phyloP scores from a whole-genome alignment of 176 grass and related monocot species.

The Carex kokanica region DNA sequence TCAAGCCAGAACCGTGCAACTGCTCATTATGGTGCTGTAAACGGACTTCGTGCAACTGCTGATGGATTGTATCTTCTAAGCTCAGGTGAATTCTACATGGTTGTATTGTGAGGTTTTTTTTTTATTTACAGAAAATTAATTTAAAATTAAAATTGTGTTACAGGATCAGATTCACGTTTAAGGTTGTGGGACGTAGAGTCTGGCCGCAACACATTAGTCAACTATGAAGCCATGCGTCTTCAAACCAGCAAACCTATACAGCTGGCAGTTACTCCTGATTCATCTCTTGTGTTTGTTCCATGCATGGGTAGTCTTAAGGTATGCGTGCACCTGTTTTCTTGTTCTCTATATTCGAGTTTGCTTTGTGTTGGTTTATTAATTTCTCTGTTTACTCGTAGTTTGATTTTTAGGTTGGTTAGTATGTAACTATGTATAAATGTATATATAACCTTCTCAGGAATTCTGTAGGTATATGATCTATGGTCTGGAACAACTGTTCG shows the following conservation, averaged over 20 bases:
- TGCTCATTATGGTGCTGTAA: conserved; percentile 95
- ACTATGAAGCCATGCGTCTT: conserved; percentile 74
- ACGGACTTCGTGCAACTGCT: conserved; percentile 65
- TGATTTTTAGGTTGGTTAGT: conserved; percentile 13
- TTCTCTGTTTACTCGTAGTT: background rate
- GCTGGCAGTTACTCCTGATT: conserved; percentile 58
- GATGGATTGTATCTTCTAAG: conserved; percentile 98
- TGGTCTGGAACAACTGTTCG: conserved; percentile 58
- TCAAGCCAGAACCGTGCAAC: conserved; percentile 69
- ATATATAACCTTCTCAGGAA: conserved; percentile 7
- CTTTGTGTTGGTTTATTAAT: background rate
- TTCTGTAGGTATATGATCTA: conserved; percentile 63
- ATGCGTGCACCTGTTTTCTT: conserved; percentile 1
- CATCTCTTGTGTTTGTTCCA: conserved; percentile 74
- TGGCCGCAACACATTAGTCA: conserved; percentile 74
- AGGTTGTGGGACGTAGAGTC: conserved; percentile 93
- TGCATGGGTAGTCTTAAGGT: conserved; percentile 93
- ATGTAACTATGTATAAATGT: background rate
- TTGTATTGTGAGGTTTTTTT: background rate
- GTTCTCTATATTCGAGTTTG: background rate
- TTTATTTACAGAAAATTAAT: background rate
- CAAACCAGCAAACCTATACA: conserved; percentile 78
- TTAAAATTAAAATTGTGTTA: conserved; percentile 9
- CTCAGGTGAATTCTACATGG: conserved; percentile 53
- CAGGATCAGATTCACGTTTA: conserved; percentile 94